These are phyloP conservation scores for Staphylotrichum longicolle DNA, from an alignment of 495 filamentous ascomycete species.

Conservation along the genomic window DNA sequence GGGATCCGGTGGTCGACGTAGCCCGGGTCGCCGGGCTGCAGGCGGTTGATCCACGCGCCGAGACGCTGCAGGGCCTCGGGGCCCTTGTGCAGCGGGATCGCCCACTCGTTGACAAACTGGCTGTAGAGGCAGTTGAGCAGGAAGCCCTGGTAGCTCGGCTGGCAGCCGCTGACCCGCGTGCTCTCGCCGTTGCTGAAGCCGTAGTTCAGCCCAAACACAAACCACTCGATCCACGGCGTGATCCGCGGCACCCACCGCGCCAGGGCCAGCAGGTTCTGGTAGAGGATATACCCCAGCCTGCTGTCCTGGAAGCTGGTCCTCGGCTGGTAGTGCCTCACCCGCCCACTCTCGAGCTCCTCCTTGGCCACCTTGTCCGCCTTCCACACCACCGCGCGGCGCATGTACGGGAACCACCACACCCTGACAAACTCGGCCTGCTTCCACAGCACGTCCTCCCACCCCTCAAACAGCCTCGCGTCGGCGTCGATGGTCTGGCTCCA, in stretches of 20 bases:
- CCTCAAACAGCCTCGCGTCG: constrained; percentile 61
- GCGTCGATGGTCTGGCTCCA: constrained; percentile 80
- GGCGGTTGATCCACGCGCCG: constrained; percentile 77
- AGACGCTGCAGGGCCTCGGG: constrained; percentile 85
- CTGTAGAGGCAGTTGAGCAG: constrained; percentile 96
- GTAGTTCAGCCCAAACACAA: constrained; percentile 94
- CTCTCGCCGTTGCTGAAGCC: constrained; percentile 70
- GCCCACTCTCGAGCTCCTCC: constrained; percentile 54
- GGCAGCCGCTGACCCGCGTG: constrained; percentile 62
- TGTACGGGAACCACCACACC: constrained; percentile 97
- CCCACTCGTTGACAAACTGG: constrained; percentile 98
- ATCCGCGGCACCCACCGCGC: constrained; percentile 74
- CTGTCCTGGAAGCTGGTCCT: constrained; percentile 71
- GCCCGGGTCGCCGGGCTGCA: constrained; percentile 47
- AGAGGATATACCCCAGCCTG: constrained; percentile 76
- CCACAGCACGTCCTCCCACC: constrained; percentile 79
- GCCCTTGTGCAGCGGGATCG: constrained; percentile 81
- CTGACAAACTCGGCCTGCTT: constrained; percentile 80
- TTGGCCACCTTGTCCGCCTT: constrained; percentile 56
- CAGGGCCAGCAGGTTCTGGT: constrained; percentile 81
- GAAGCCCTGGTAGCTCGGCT: constrained; percentile 73
- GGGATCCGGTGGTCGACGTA: constrained; percentile 71
- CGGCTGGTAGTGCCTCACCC: constrained; percentile 41
- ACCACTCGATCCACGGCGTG: constrained; percentile 85
- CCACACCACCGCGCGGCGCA: constrained; percentile 82